Base-by-base conservation (phyloP, 345 rosid genomes). In the Microcos paniculata region DNA sequence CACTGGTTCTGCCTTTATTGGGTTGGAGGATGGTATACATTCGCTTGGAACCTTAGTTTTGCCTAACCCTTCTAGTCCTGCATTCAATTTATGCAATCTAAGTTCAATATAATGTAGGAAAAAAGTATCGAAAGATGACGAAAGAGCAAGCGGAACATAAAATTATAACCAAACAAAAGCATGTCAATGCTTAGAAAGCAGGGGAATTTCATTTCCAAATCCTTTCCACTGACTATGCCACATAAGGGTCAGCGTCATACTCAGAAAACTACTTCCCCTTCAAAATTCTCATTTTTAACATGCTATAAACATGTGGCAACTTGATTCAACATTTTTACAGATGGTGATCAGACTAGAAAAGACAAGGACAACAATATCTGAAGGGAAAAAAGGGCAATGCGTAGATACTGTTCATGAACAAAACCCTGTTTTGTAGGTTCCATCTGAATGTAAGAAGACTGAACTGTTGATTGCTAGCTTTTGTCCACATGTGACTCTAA, bases 11-110 rank as follows among this genome's bases (percentile, higher is more conserved):
- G 45, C 7, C 19, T 35, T 30, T 24, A 51, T 65, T 23, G 42
- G 40, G 3, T 59, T 40, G 11, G 66, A 15, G 9, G 58, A 28
- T 15, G 52, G 9, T 42, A 71, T 38, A 7, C 56, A 76, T 35
- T 30, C 12, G 52, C 19, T 38, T 10, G 69, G 15, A 24, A 8
- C 76, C 51, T 46, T 42, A 19, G n/a, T 28, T 14, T 56, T 23
- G 2, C 57, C 62, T 15, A 46, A 19, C 12, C 18, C 57, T 73
- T 57, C 71, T n/a, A 8, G 52, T 69, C 69, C 84, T 81, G 76
- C 26, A 65, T 24, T 66, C 8, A 45, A 64, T 78, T 58, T 19
- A n/a, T 13, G 42, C 42, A 71, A 62, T 31, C 65, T 24, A 49
- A 45, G 28, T 77, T 69, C 19, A 40, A 1, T n/a, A 49, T 40